A percentile compares a stretch with the other conserved stretches of the same genome.
Evolutionary conservation across 192 early-diverging fungal genomes (phyloP).

Genomic region (Coemansia sp.): DNA sequence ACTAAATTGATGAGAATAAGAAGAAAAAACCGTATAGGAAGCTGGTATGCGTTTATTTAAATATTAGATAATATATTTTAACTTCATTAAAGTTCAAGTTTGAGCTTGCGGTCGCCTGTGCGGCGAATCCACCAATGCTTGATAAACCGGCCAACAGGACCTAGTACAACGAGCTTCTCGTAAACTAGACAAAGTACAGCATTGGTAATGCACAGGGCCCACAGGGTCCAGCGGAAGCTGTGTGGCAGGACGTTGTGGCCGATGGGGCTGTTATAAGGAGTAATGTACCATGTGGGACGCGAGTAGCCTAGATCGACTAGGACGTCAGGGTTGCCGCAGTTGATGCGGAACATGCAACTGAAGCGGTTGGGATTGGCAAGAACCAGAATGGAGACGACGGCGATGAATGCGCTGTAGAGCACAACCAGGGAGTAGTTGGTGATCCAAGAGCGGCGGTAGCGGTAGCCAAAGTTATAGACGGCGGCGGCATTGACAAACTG

Average conservation of each 20-base stretch:
- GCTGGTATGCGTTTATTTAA: background rate
- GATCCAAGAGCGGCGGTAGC: constrained; percentile 64
- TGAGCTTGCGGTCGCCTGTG: constrained; percentile 15
- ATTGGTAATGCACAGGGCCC: constrained; percentile 55
- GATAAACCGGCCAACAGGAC: constrained; percentile 52
- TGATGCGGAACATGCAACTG: constrained; percentile 70
- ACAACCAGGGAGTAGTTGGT: constrained; percentile 64
- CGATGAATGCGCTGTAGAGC: constrained; percentile 57
- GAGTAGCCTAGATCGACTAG: constrained; percentile 47
- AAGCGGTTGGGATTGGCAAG: constrained; percentile 71
- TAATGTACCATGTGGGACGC: constrained; percentile 49
- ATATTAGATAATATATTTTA: background rate
- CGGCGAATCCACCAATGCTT: constrained; percentile 32
- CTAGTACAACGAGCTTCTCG: constrained; percentile 60
- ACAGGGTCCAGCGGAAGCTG: constrained; percentile 64
- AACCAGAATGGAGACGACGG: constrained; percentile 58
- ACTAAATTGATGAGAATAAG: background rate
- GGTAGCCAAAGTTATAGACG: constrained; percentile 70
- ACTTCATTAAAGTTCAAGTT: background rate
- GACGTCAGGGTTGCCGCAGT: constrained; percentile 62
- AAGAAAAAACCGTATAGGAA: background rate
- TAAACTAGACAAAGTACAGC: constrained; percentile 47
- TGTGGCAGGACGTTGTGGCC: constrained; percentile 78
- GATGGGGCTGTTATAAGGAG: constrained; percentile 61
- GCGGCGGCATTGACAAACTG: constrained; percentile 74